Conservation (phyloP, 1,139 yeast genomes). For the Blastobotrys proliferans region DNA sequence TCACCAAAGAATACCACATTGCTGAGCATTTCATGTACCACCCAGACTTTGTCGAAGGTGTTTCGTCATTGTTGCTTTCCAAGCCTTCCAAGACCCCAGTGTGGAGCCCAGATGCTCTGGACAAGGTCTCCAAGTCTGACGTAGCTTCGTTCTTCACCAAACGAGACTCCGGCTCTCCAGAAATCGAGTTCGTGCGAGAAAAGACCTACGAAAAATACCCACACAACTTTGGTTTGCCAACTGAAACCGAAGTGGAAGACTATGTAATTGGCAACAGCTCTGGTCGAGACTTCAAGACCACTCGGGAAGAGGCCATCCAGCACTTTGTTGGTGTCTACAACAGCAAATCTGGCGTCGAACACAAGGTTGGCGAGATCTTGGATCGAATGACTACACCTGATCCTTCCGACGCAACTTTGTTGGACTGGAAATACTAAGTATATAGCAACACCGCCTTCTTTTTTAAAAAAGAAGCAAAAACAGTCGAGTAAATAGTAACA, state of each 20-base stretch:
- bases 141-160: conserved; percentile 29
- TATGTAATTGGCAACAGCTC: conserved; percentile 66
- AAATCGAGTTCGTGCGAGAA: conserved; percentile 42
- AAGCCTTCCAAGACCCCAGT: conserved; percentile 54
- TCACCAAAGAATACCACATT: conserved; percentile 68
- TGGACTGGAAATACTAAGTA: conserved; percentile 52
- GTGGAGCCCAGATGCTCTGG: conserved; percentile 44
- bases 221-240: conserved; percentile 75
- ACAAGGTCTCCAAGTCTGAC: conserved; percentile 30
- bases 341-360: conserved; percentile 60
- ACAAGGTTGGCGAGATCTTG: conserved; percentile 52
- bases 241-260: conserved; percentile 52
- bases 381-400: conserved; percentile 59
- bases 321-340: conserved; percentile 52
- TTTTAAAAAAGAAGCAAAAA: no score
- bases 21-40: conserved; percentile 73
- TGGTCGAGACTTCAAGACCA: conserved; percentile 60
- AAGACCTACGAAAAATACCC: conserved; percentile 64
- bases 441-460: no score
- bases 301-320: conserved; percentile 58
- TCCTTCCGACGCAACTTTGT: conserved; percentile 51
- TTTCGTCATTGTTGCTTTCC: conserved; percentile 62
- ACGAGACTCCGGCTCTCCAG: conserved; percentile 26
- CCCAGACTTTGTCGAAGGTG: conserved; percentile 71
- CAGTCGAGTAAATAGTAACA: background rate